Base-by-base conservation (phyloP, 352 stramenopile genomes). In the Aphanomyces stellatus region DNA sequence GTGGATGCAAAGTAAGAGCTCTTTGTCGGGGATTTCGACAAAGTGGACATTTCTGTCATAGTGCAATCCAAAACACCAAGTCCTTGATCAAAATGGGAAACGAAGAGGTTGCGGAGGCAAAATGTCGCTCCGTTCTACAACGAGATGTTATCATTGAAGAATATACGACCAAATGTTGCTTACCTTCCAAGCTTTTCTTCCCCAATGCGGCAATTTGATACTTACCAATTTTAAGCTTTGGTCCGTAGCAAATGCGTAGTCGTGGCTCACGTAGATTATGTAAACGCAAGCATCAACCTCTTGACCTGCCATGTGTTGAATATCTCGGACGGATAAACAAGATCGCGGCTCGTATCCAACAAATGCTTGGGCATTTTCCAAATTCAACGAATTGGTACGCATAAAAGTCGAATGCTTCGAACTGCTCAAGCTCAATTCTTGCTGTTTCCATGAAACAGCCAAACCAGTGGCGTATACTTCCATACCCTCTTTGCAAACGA, bases 381-480 rank as follows among this genome's bases (percentile, higher is more conserved):
- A 33, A 37, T 59, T 7, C 34, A 25, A 33, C 37, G 37, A 4
- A 10, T 15, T 3, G 31, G n/a, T 25, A 11, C 25, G 66, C 55
- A 82, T 72, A 62, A 85, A 85, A 2, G 59, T 51, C 31, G 69
- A 87, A 30, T 81, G 74, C 56, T 89, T 91, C 17, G 76, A 88
- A 1, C 80, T 85, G 28, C 80, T 87, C 2, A 91, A 70, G 19
- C 75, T 76, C 27, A 89, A 64, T 30, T 73, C 75, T 42, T 79
- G 70, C 6, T 85, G 53, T 59, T 88, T 91, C 81, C 83, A 88
- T 34, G 79, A 88, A 6, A 91, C 71, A 0, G 70, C 81, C 22
- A 91, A 61, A 31, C 75, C 90, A 27, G 70, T 87, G 17, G 73
- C 83, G 55, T 78, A 88, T 49, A 85, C 87, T 57, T 85, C 78